Evolutionary conservation across 2,329 filamentous ascomycete genomes (phyloP).

Genomic region (Capronia epimyces): DNA sequence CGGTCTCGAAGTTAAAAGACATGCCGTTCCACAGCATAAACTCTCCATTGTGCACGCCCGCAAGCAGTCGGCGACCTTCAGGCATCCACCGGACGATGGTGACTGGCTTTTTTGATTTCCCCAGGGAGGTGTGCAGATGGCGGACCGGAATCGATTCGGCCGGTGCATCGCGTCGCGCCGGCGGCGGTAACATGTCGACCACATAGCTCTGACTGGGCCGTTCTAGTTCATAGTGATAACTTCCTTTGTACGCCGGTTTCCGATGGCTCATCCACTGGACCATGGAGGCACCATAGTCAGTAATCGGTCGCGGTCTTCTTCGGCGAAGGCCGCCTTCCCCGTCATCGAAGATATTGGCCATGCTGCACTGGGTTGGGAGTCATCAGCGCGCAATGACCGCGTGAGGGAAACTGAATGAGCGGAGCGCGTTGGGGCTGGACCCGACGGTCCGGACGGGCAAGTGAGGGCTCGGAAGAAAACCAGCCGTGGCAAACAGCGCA

Average conservation of each 20-base stretch:
- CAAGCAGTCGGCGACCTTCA: conserved; percentile 83
- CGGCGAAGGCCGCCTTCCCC: conserved; percentile 25
- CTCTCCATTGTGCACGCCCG: conserved; percentile 91
- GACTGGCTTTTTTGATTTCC: conserved; percentile 96
- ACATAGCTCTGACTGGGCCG: conserved; percentile 84
- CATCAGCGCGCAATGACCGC: conserved; percentile 1
- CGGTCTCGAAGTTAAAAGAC: conserved; percentile 98
- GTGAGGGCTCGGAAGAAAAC: no score
- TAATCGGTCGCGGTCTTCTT: conserved; percentile 59
- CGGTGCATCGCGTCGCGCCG: conserved; percentile 65
- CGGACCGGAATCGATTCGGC: conserved; percentile 89
- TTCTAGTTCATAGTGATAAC: conserved; percentile 69
- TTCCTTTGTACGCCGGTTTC: conserved; percentile 66
- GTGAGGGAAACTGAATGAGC: background rate
- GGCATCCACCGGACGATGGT: conserved; percentile 98
- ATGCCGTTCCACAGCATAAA: conserved; percentile 99
- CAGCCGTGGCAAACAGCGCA: no score
- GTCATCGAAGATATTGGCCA: conserved; percentile 24
- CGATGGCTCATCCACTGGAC: conserved; percentile 87
- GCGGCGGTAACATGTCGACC: conserved; percentile 83
- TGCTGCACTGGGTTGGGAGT: conserved; percentile 2
- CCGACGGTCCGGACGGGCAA: background rate
- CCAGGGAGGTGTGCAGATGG: conserved; percentile 93
- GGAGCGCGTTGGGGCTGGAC: background rate
- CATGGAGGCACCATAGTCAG: conserved; percentile 85